phyloP scores from a whole-genome alignment of 2,329 filamentous ascomycete species.

The Sphaerulina vaccinii region DNA sequence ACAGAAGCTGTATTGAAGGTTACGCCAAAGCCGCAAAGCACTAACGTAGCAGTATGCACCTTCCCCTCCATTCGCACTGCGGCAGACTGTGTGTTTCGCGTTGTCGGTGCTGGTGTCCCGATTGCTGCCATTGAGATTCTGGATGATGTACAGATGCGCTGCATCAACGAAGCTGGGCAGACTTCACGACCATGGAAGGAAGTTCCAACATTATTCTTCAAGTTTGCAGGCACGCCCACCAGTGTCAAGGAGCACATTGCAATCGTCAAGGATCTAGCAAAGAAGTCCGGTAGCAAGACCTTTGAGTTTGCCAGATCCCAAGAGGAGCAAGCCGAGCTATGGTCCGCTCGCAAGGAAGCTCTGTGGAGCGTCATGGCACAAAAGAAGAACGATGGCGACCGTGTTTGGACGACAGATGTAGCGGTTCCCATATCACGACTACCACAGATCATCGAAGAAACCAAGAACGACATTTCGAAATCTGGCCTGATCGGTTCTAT shows the following conservation, averaged over 20 bases:
- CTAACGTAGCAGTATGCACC: slow-evolving; percentile 72
- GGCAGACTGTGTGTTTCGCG: slow-evolving; percentile 74
- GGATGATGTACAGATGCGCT: slow-evolving; percentile 84
- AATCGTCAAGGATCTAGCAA: slow-evolving; percentile 63
- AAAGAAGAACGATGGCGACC: slow-evolving; percentile 58
- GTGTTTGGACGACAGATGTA: slow-evolving; percentile 78
- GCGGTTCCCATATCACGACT: slow-evolving; percentile 72
- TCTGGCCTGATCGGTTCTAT: slow-evolving; percentile 65
- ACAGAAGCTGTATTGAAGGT: slow-evolving; percentile 89
- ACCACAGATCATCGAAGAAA: slow-evolving; percentile 74
- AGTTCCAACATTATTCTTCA: slow-evolving; percentile 70
- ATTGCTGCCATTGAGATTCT: slow-evolving; percentile 91
- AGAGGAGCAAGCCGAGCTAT: slow-evolving; percentile 67
- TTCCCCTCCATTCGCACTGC: slow-evolving; percentile 68
- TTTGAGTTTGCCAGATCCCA: slow-evolving; percentile 68
- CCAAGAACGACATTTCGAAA: slow-evolving; percentile 63
- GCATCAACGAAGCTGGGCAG: slow-evolving; percentile 66
- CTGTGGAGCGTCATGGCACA: slow-evolving; percentile 71
- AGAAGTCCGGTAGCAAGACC: slow-evolving; percentile 59
- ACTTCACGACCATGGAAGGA: slow-evolving; percentile 67
- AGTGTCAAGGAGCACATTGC: slow-evolving; percentile 77
- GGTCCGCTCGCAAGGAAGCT: slow-evolving; percentile 73
- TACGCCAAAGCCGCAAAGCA: slow-evolving; percentile 74
- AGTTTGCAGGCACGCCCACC: slow-evolving; percentile 66
- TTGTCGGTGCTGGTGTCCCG: slow-evolving; percentile 77